Evolutionary conservation across 352 stramenopile genomes (phyloP).

Genomic region (Phytophthora fragariaefolia): DNA sequence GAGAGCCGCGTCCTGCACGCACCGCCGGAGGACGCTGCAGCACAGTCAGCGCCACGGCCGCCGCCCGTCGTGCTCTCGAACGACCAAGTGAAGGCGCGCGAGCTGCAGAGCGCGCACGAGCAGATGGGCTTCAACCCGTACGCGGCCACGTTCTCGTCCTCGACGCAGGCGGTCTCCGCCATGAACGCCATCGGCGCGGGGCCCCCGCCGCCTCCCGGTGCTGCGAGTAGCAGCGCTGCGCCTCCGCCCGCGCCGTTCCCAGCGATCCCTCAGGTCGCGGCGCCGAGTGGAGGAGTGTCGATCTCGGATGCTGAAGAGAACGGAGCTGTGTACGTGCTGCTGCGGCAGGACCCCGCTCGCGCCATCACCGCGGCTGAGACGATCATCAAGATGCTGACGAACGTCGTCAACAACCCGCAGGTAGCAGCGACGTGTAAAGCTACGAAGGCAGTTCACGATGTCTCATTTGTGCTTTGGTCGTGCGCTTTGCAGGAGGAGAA

Average conservation of each 20-base stretch:
- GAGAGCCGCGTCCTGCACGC: slow-evolving; percentile 48
- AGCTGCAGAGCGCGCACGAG: slow-evolving; percentile 58
- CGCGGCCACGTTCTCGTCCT: slow-evolving; percentile 69
- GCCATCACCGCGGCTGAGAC: slow-evolving; percentile 69
- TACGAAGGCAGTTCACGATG: no score
- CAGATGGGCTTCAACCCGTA: slow-evolving; percentile 83
- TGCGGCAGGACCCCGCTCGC: slow-evolving; percentile 53
- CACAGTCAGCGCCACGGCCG: slow-evolving; percentile 2
- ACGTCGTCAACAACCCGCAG: slow-evolving; percentile 68
- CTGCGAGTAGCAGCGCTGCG: background rate
- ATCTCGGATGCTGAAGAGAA: slow-evolving; percentile 22
- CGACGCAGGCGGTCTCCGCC: slow-evolving; percentile 52
- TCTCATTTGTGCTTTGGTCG: slow-evolving; percentile 1
- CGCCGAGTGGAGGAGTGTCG: background rate
- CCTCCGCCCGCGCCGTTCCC: slow-evolving; percentile 33
- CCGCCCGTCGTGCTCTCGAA: slow-evolving; percentile 51
- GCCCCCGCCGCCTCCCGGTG: slow-evolving; percentile 2
- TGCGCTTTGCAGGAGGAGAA: slow-evolving; percentile 61
- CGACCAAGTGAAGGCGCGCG: slow-evolving; percentile 69
- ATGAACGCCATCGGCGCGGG: slow-evolving; percentile 60
- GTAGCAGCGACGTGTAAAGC: slow-evolving; percentile 38
- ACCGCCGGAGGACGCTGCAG: slow-evolving; percentile 16
- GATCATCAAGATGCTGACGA: slow-evolving; percentile 75
- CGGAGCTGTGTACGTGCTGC: slow-evolving; percentile 67
- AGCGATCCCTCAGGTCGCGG: slow-evolving; percentile 18